phyloP scores from a whole-genome alignment of 148 eudicot genomes.

The Vaccinium vitisidaea region DNA sequence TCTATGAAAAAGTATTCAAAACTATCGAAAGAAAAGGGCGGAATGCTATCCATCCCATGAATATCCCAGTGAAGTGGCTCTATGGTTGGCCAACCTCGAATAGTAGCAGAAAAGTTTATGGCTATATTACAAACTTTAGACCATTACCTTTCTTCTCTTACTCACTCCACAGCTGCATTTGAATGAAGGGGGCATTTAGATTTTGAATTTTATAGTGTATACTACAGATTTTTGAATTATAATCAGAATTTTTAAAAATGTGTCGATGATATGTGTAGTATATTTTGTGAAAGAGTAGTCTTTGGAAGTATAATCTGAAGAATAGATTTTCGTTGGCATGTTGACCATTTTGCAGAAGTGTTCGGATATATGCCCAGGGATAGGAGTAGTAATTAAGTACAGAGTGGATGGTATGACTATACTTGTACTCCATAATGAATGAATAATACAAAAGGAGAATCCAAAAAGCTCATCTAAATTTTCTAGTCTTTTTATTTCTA shows the following conservation, averaged over 20 bases:
- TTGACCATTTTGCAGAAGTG: background rate
- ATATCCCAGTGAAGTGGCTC: conserved; percentile 2
- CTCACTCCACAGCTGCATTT: background rate
- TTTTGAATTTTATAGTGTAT: too few relatives aligned
- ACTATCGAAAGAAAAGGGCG: conserved; percentile 1
- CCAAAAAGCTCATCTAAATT: background rate
- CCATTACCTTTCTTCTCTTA: background rate
- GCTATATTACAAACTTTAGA: conserved; percentile 10
- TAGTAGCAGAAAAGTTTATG: background rate
- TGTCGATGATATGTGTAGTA: background rate
- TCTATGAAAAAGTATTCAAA: conserved; percentile 17
- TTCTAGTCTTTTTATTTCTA: too few relatives aligned
- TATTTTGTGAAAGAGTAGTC: background rate
- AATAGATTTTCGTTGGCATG: background rate
- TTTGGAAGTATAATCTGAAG: background rate
- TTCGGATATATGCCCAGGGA: background rate
- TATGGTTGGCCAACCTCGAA: background rate
- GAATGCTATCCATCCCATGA: background rate
- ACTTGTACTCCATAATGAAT: background rate
- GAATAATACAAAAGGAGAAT: background rate
- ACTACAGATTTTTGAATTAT: background rate
- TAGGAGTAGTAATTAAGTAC: background rate
- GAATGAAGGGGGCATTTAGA: background rate
- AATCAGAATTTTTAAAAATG: background rate
- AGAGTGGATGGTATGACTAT: background rate